These are phyloP conservation scores for Fusarium avenaceum DNA, from an alignment of 2,329 filamentous ascomycete genomes.

Conservation along the genomic window DNA sequence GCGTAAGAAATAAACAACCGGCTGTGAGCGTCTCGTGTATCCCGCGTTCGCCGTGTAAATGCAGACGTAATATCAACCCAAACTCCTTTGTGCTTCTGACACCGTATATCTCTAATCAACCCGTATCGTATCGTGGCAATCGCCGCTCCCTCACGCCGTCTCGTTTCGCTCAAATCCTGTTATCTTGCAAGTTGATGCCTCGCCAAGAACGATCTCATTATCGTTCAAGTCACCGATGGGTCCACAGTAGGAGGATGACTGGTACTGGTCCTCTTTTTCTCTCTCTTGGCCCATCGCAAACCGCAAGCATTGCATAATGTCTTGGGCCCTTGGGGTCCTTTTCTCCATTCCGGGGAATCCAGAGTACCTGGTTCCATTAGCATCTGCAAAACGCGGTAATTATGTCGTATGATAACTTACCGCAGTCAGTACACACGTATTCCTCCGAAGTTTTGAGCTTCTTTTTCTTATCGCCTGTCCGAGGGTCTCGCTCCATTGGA, in stretches of 20 bases:
- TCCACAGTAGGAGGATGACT: conserved; percentile 44
- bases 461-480: conserved; percentile 84
- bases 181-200: conserved; percentile 8
- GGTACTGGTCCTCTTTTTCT: conserved; percentile 73
- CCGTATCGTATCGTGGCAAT: conserved; percentile 1
- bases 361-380: conserved; percentile 71
- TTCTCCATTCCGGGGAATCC: conserved; percentile 96
- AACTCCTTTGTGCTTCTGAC: conserved; percentile 38
- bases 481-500: conserved; percentile 80
- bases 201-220: not conserved
- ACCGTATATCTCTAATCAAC: conserved; percentile 17
- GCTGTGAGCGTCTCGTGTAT: conserved; percentile 46
- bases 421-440: conserved; percentile 96
- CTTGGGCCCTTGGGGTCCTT: conserved; percentile 92
- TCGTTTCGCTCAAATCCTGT: conserved; percentile 5
- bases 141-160: not conserved
- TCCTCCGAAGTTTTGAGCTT: conserved; percentile 87
- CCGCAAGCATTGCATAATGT: conserved; percentile 97
- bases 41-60: conserved; percentile 41
- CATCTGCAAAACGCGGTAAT: not conserved
- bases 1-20: conserved; percentile 18
- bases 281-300: conserved; percentile 80
- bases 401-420: conserved; percentile 59
- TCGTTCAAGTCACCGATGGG: conserved; percentile 37
- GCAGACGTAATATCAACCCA: conserved; percentile 26